Evolutionary conservation across 306 rosid species (phyloP).

Genomic region (Rubus idaeus): DNA sequence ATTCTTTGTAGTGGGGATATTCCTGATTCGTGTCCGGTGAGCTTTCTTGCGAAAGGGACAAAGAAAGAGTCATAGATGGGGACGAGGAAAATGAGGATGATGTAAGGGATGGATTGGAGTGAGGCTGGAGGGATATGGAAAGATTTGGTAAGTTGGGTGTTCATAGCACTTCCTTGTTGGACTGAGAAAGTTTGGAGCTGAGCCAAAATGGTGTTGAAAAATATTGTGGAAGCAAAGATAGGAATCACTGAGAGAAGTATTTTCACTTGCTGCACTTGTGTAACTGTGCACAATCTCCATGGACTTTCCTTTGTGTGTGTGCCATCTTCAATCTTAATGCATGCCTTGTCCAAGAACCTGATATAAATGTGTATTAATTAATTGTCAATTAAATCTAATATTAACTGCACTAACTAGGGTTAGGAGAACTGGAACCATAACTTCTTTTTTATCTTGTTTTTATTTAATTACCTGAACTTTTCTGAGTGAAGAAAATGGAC

Average conservation of each 20-base stretch:
- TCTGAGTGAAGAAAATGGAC: conserved; percentile 34
- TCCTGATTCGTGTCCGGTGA: conserved; percentile 83
- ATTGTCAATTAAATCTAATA: neutral
- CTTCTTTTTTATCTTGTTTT: too few relatives aligned
- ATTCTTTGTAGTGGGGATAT: conserved; percentile 72
- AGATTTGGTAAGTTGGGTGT: conserved; percentile 60
- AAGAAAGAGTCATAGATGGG: conserved; percentile 83
- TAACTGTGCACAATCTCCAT: conserved; percentile 75
- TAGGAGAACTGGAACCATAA: neutral
- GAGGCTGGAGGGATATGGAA: conserved; percentile 90
- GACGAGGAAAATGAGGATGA: conserved; percentile 69
- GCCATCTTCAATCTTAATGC: conserved; percentile 53
- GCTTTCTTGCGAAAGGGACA: conserved; percentile 72
- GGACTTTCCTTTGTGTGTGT: conserved; percentile 53
- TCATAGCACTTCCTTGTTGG: conserved; percentile 88
- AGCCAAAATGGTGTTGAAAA: conserved; percentile 95
- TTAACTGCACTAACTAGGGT: neutral
- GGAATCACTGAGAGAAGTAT: conserved; percentile 73
- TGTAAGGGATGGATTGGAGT: conserved; percentile 88
- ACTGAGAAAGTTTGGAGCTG: conserved; percentile 98
- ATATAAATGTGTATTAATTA: neutral
- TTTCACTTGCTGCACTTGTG: conserved; percentile 81
- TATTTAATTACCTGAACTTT: conserved; percentile 58
- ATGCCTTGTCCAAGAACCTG: conserved; percentile 94
- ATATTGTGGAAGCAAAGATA: conserved; percentile 89